phyloP scores from a whole-genome alignment of 1,139 yeast species.

The Sugiyamaella grinbergsii region DNA sequence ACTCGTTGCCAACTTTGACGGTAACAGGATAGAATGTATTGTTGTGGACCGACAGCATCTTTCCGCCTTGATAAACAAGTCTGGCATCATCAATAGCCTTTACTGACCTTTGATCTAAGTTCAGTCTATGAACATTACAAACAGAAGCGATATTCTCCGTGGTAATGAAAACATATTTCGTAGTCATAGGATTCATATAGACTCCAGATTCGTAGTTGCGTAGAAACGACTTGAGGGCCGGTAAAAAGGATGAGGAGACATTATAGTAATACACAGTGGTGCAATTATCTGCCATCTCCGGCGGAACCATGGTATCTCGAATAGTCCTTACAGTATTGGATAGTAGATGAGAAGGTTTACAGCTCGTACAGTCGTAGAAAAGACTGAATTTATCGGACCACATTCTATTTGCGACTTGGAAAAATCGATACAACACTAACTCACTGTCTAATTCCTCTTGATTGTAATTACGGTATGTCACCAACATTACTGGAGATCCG shows the following conservation, averaged over 20 bases:
- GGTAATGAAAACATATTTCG: constrained; percentile 34
- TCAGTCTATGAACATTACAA: constrained; percentile 31
- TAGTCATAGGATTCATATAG: constrained; percentile 34
- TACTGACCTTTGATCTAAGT: constrained; percentile 32
- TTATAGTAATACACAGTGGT: constrained; percentile 61
- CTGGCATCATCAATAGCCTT: constrained; percentile 33
- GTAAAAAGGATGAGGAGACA: constrained; percentile 52
- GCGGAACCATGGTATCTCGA: constrained; percentile 45
- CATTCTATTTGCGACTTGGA: constrained; percentile 69
- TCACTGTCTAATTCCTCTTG: constrained; percentile 55
- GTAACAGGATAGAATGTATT: constrained; percentile 50
- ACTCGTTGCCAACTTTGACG: constrained; percentile 69
- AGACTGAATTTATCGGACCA: constrained; percentile 71
- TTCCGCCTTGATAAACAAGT: constrained; percentile 28
- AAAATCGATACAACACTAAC: constrained; percentile 58
- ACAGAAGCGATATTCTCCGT: constrained; percentile 29
- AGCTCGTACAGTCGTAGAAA: constrained; percentile 72
- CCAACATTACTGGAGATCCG: constrained; percentile 69
- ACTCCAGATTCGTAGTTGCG: constrained; percentile 29
- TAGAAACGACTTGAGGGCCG: constrained; percentile 39
- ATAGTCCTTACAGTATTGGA: constrained; percentile 36
- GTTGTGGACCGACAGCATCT: constrained; percentile 5
- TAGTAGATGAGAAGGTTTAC: constrained; percentile 44
- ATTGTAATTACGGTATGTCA: constrained; percentile 52
- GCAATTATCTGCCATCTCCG: constrained; percentile 57